Evolutionary conservation across 129 eudicot genomes (phyloP).

Genomic region (Centrapalus pauciflorus): DNA sequence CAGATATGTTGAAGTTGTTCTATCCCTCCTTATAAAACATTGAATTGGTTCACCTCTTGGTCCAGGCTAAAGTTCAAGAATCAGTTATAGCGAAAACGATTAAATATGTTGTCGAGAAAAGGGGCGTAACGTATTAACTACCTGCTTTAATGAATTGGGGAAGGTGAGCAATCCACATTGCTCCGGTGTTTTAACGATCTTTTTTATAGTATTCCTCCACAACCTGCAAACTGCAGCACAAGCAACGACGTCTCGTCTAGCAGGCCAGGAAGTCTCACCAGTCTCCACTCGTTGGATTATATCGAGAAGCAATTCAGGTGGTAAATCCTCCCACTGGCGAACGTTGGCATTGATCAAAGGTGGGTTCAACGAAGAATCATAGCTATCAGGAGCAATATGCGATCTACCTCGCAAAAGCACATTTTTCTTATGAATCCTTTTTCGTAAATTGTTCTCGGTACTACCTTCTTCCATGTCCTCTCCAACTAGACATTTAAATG

Average conservation of each 20-base stretch:
- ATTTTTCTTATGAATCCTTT: too few relatives aligned
- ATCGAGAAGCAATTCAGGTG: conserved; percentile 75
- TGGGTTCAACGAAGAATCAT: too few relatives aligned
- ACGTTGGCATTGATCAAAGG: too few relatives aligned
- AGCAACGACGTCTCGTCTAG: conserved; percentile 78
- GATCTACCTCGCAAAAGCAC: too few relatives aligned
- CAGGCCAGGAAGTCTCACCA: conserved; percentile 86
- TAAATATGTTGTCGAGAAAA: neutral
- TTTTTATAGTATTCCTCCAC: conserved; percentile 62
- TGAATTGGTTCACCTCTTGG: conserved; percentile 66
- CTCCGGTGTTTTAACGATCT: conserved; percentile 59
- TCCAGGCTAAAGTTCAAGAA: conserved; percentile 43
- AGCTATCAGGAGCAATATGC: too few relatives aligned
- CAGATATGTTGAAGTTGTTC: conserved; percentile 47
- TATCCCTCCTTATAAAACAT: conserved; percentile 73
- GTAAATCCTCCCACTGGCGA: conserved; percentile 86
- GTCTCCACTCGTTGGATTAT: conserved; percentile 84
- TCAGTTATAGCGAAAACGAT: neutral
- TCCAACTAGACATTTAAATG: too few relatives aligned
- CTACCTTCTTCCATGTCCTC: too few relatives aligned
- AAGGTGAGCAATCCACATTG: conserved; percentile 75
- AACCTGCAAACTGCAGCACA: conserved; percentile 90
- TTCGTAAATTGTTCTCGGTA: too few relatives aligned
- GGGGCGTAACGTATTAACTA: conserved; percentile 16
- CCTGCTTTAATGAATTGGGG: conserved; percentile 72